phyloP scores from a whole-genome alignment of 2,329 filamentous ascomycete genomes.

The Fusarium longipes region DNA sequence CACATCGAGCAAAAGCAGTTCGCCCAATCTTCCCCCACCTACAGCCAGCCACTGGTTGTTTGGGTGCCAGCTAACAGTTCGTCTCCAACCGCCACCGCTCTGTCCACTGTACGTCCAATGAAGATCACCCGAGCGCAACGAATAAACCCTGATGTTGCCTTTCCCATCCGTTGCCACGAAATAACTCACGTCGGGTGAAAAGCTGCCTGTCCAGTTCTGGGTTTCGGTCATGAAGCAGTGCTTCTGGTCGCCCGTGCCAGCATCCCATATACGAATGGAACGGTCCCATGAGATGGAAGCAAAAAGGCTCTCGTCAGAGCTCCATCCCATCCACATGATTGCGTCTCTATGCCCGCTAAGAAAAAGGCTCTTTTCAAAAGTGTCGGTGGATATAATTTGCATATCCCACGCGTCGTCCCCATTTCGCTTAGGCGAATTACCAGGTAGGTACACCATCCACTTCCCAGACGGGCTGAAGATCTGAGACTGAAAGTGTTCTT shows the following conservation, averaged over 20 bases:
- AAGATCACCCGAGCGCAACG: not conserved
- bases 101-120: not conserved
- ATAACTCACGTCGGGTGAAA: constrained; percentile 11
- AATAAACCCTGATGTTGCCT: constrained; percentile 12
- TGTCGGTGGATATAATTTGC: not conserved
- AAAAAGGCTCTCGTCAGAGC: constrained; percentile 13
- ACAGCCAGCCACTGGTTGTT: constrained; percentile 13
- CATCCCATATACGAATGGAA: constrained; percentile 24
- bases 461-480: constrained; percentile 20
- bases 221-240: constrained; percentile 13
- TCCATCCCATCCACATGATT: constrained; percentile 30
- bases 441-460: constrained; percentile 6
- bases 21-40: constrained; percentile 12
- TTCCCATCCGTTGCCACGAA: constrained; percentile 11
- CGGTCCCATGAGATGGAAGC: constrained; percentile 27
- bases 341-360: constrained; percentile 15
- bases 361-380: not conserved
- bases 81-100: not conserved
- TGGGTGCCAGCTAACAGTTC: constrained; percentile 23
- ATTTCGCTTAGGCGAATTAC: constrained; percentile 1
- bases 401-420: constrained; percentile 7
- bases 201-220: constrained; percentile 21
- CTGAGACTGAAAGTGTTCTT: not conserved
- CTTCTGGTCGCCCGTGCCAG: not conserved
- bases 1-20: constrained; percentile 11